Conservation (phyloP, 306 rosid species). For the Malus asiatica region DNA sequence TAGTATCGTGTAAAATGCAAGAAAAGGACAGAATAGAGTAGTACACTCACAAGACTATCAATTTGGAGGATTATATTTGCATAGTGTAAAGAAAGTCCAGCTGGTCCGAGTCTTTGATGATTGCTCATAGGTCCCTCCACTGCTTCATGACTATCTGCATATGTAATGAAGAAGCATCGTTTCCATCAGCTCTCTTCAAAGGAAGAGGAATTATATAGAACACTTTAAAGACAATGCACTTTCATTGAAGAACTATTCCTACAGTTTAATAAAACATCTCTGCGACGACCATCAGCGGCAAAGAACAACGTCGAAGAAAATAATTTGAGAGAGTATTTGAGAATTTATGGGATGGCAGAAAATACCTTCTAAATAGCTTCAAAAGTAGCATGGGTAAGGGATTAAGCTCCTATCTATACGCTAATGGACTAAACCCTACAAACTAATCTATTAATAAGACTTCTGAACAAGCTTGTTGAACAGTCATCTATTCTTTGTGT, state of each 20-base stretch:
- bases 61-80: slow-evolving; percentile 84
- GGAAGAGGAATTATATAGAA: background rate
- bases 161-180: slow-evolving; percentile 6
- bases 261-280: background rate
- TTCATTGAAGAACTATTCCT: background rate
- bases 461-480: background rate
- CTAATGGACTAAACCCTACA: background rate
- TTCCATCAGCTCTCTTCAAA: background rate
- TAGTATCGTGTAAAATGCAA: slow-evolving; percentile 1
- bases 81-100: slow-evolving; percentile 82
- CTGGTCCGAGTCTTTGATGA: slow-evolving; percentile 65
- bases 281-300: too few species aligned
- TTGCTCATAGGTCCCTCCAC: slow-evolving; percentile 30
- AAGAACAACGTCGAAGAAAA: too few species aligned
- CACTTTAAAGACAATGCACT: background rate
- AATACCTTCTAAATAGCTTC: too few species aligned
- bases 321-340: too few species aligned
- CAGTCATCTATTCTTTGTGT: background rate
- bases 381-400: too few species aligned
- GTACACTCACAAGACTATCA: slow-evolving; percentile 68
- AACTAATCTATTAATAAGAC: background rate
- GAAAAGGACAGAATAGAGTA: slow-evolving; percentile 9
- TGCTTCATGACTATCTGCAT: slow-evolving; percentile 44
- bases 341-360: too few species aligned
- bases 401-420: too few species aligned